Evolutionary conservation across 768 basidiomycete species (phyloP), one percentile per base, ranked within the genome.

Genomic region (Leccinum variicolor): DNA sequence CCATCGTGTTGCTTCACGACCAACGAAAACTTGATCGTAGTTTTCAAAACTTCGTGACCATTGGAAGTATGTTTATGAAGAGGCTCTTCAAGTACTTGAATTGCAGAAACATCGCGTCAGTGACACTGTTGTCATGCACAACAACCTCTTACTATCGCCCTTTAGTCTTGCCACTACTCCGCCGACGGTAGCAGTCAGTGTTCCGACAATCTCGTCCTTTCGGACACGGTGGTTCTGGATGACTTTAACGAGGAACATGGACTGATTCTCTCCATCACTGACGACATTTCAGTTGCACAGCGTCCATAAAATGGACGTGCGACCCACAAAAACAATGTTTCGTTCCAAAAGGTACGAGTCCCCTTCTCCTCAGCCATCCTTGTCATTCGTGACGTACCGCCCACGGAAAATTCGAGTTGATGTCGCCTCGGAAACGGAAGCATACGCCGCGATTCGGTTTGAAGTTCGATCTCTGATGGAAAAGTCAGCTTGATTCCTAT

Each of bases 401-500:
- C 59, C 3, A 53, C 51, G 1, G 28, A 51, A 43, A 56, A 56
- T 28, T 39, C 25, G 11, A 59, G 13, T 0, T 41, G 28, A 14
- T 33, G 53, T 14, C 36, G 26, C 31, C 31, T 51, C 9, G 48
- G 21, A 29, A 43, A 1, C 4, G 14, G 36, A 13, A 19, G 3
- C n/a, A 29, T 29, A 11, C 39, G 26, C 6, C 17, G 26, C 14
- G 26, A 25, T 25, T 17, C 21, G 34, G 53, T 55, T 4, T 11
- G 33, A 46, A 56, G 60, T 13, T 62, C 31, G 29, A 57, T 53
- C 17, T 61, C 59, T 62, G 11, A 21, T 0, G 33, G 2, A 14
- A 29, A 11, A 25, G 1, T 21, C 4, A 13, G 3, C 8, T 19
- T 0, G 31, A 14, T 36, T 14, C 4, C n/a, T 1, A 2, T 3